A percentile compares a stretch with the other conserved stretches of the same genome.
Evolutionary conservation across 768 basidiomycete genomes (phyloP).

Genomic region (Amanita muscaria): DNA sequence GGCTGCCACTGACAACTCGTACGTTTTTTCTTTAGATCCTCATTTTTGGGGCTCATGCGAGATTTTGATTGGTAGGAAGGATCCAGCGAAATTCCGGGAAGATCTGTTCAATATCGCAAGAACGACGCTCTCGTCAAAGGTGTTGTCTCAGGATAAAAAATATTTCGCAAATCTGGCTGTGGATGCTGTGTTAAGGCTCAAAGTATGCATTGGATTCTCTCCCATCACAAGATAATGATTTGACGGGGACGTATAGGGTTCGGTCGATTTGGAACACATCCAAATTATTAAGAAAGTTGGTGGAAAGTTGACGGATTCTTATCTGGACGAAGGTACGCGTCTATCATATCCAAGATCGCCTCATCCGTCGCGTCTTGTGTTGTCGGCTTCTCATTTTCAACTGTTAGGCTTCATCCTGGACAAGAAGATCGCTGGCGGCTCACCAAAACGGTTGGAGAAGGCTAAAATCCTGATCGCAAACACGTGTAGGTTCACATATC

Average conservation of each 20-base stretch:
- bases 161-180: slow-evolving; percentile 98
- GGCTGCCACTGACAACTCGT: slow-evolving; percentile 81
- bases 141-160: slow-evolving; percentile 91
- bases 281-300: slow-evolving; percentile 99
- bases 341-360: too few species aligned
- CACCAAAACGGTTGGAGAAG: slow-evolving; percentile 90
- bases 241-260: slow-evolving; percentile 54
- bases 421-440: slow-evolving; percentile 90
- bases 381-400: neutral
- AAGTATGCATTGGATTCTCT: slow-evolving; percentile 46
- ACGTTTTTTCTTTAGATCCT: slow-evolving; percentile 21
- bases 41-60: neutral
- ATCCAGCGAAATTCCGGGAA: slow-evolving; percentile 67
- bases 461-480: slow-evolving; percentile 96
- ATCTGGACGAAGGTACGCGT: slow-evolving; percentile 83
- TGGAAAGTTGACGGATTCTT: slow-evolving; percentile 95
- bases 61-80: slow-evolving; percentile 2
- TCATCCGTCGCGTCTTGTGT: neutral
- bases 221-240: neutral
- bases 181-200: slow-evolving; percentile 88
- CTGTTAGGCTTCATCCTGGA: slow-evolving; percentile 88
- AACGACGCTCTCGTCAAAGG: slow-evolving; percentile 94
- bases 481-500: slow-evolving; percentile 53
- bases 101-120: slow-evolving; percentile 96
- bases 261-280: slow-evolving; percentile 94